Conservation (phyloP, 345 rosid species). For the Excoecaria agallocha region DNA sequence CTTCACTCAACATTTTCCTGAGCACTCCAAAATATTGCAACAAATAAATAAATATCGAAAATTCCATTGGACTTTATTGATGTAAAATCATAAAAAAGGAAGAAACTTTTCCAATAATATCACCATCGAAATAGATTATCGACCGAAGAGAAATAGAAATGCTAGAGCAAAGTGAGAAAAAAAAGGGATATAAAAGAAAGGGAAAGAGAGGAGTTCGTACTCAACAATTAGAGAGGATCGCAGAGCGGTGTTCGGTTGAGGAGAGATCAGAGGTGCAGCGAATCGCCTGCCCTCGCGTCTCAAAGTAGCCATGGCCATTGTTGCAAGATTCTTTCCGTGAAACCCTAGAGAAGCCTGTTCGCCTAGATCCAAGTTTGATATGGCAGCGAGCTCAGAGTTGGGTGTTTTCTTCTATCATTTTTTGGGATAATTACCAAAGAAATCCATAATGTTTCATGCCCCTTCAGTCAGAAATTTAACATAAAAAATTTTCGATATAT, state of each 20-base stretch:
- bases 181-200: not conserved
- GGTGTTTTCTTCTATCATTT: too few relatives aligned
- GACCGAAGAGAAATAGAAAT: too few relatives aligned
- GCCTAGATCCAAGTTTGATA: not conserved
- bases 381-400: constrained; percentile 3
- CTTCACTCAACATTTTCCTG: not conserved
- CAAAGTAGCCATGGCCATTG: constrained; percentile 27
- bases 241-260: constrained; percentile 20
- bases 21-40: not conserved
- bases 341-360: constrained; percentile 3
- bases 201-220: constrained; percentile 13
- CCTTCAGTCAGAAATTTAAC: too few relatives aligned
- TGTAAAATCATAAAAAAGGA: not conserved
- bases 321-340: not conserved
- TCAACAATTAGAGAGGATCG: constrained; percentile 26
- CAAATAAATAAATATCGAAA: too few relatives aligned
- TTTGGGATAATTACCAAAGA: too few relatives aligned
- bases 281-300: constrained; percentile 31
- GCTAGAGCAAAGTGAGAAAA: too few relatives aligned
- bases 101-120: not conserved
- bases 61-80: not conserved
- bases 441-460: too few relatives aligned
- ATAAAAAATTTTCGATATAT: too few relatives aligned
- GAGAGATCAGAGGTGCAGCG: constrained; percentile 16
- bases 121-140: not conserved